phyloP scores from a whole-genome alignment of 2,329 filamentous ascomycete genomes.

The Cladophialophora exuberans region DNA sequence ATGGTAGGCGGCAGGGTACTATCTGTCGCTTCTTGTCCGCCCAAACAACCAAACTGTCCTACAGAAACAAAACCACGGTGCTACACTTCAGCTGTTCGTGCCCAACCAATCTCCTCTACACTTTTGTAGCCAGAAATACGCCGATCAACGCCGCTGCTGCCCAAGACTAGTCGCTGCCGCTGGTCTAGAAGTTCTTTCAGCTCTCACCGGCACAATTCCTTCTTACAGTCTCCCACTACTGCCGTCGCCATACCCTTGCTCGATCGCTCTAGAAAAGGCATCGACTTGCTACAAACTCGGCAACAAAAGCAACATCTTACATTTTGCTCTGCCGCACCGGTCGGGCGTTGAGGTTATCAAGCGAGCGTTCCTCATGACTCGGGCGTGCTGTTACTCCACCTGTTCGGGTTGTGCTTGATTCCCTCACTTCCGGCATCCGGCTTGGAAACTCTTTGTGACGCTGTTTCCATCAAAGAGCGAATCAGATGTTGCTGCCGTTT shows the following conservation, averaged over 20 bases:
- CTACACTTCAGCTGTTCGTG: conserved; percentile 1
- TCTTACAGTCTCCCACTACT: background rate
- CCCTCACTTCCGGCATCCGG: conserved; percentile 7
- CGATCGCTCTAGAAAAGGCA: background rate
- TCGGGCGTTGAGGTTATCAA: conserved; percentile 8
- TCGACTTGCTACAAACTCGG: background rate
- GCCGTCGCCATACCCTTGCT: background rate
- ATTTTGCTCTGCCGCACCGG: background rate
- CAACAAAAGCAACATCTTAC: background rate
- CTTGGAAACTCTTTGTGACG: background rate
- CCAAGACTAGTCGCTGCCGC: no score
- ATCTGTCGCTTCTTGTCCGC: no score
- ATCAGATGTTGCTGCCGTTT: no score
- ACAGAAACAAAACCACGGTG: background rate
- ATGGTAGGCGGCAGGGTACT: no score
- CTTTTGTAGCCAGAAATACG: conserved; percentile 13
- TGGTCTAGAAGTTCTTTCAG: no score
- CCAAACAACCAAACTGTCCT: conserved; percentile 6
- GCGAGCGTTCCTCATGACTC: background rate
- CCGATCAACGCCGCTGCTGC: conserved; percentile 22
- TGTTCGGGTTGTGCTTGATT: background rate
- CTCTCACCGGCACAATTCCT: background rate
- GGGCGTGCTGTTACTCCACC: conserved; percentile 11
- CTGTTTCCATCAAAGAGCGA: background rate
- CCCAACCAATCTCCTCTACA: conserved; percentile 15